Evolutionary conservation across 2,329 filamentous ascomycete genomes (phyloP).

Genomic region (Clarireedia homoeocarpa): DNA sequence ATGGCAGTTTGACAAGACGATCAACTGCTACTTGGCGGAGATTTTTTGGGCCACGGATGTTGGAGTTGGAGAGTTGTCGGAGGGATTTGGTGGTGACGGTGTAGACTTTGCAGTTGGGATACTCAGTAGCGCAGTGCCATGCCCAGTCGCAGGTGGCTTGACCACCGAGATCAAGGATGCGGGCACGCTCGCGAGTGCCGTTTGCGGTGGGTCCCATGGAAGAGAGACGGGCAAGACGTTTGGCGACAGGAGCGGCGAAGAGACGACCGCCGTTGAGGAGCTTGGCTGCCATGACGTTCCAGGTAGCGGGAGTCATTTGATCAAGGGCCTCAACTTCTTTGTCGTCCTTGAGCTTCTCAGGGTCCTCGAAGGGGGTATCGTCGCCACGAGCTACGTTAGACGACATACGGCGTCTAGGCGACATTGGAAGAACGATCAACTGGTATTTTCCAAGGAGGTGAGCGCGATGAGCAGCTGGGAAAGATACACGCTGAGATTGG

Average conservation of each 20-base stretch:
- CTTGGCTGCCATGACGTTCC: constrained; percentile 55
- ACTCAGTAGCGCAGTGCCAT: constrained; percentile 84
- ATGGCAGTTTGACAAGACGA: constrained; percentile 73
- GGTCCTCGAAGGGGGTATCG: constrained; percentile 53
- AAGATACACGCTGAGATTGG: constrained; percentile 71
- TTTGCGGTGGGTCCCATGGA: constrained; percentile 38
- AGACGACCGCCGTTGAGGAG: constrained; percentile 57
- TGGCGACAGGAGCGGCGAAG: constrained; percentile 55
- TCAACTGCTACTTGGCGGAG: constrained; percentile 77
- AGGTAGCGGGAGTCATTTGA: constrained; percentile 56
- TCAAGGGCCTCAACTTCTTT: constrained; percentile 73
- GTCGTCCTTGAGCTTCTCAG: constrained; percentile 56
- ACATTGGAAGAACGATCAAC: constrained; percentile 60
- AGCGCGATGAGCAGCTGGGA: constrained; percentile 65
- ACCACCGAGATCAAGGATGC: constrained; percentile 81
- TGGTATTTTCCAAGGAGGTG: constrained; percentile 82
- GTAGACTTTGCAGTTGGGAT: constrained; percentile 78
- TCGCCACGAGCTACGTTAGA: constrained; percentile 68
- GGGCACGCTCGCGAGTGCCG: constrained; percentile 45
- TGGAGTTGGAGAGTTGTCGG: constrained; percentile 62
- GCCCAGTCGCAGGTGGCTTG: constrained; percentile 87
- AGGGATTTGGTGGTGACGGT: constrained; percentile 73
- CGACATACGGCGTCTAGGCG: constrained; percentile 62
- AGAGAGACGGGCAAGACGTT: constrained; percentile 50
- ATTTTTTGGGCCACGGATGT: constrained; percentile 77